A percentile compares a stretch with the other conserved stretches of the same genome.
Evolutionary conservation across 257 asterid genomes (phyloP).

Genomic region (Petunia secreta): DNA sequence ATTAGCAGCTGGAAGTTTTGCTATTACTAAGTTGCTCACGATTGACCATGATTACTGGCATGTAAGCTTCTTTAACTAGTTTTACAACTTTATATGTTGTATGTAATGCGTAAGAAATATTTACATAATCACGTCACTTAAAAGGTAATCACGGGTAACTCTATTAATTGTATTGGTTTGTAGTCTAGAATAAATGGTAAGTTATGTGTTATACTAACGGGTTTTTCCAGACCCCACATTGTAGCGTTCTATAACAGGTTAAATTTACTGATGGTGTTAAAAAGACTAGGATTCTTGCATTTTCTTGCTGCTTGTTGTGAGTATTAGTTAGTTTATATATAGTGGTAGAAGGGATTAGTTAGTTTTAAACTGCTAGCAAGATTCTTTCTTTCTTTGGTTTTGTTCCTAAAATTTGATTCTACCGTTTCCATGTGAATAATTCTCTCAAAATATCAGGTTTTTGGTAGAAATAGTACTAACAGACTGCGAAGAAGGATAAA

Average conservation of each 20-base stretch:
- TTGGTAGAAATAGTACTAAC: background rate
- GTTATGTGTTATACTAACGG: too few species aligned
- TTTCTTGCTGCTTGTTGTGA: background rate
- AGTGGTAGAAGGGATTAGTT: background rate
- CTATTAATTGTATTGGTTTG: too few species aligned
- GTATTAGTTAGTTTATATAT: background rate
- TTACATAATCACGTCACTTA: too few species aligned
- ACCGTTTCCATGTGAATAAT: background rate
- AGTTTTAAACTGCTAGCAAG: background rate
- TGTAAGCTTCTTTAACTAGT: slow-evolving; percentile 45
- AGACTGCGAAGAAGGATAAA: background rate
- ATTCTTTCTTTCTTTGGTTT: background rate
- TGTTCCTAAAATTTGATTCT: background rate
- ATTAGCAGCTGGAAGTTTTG: slow-evolving; percentile 78
- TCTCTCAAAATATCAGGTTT: background rate
- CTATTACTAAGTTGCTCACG: slow-evolving; percentile 77
- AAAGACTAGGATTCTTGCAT: background rate
- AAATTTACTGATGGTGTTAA: background rate
- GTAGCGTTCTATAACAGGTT: too few species aligned
- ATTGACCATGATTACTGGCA: slow-evolving; percentile 86
- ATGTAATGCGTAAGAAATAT: background rate
- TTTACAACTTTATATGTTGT: background rate
- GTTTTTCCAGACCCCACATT: too few species aligned
- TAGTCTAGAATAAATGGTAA: too few species aligned
- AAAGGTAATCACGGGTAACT: too few species aligned